Evolutionary conservation across 805 yeast genomes (phyloP).

Genomic region (Myxozyma melibiosi): DNA sequence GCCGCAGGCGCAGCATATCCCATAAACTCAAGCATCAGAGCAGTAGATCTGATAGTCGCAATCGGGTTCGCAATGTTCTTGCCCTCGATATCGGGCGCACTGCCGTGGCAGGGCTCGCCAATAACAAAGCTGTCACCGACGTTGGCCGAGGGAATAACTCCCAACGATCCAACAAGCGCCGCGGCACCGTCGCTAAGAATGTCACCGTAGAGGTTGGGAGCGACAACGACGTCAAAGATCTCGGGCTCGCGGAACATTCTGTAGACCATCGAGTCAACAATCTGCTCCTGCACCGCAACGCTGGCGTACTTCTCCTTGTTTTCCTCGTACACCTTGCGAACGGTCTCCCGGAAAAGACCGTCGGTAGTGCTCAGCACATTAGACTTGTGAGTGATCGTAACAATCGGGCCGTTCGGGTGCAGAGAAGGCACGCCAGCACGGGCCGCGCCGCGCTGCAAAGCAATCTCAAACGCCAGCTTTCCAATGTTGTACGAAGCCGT

Average conservation of each 20-base stretch:
- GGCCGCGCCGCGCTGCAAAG: slow-evolving; percentile 82
- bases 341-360: slow-evolving; percentile 93
- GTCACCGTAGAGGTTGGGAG: slow-evolving; percentile 98
- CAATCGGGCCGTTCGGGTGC: slow-evolving; percentile 62
- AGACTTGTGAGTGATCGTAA: slow-evolving; percentile 95
- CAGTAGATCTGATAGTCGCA: slow-evolving; percentile 97
- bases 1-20: slow-evolving; percentile 90
- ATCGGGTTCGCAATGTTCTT: slow-evolving; percentile 77
- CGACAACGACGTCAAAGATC: slow-evolving; percentile 95
- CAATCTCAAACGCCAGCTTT: slow-evolving; percentile 87
- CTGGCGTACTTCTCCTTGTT: slow-evolving; percentile 57
- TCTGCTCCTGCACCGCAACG: slow-evolving; percentile 84
- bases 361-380: slow-evolving; percentile 91
- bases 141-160: slow-evolving; percentile 97
- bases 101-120: slow-evolving; percentile 99
- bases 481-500: slow-evolving; percentile 84
- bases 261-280: slow-evolving; percentile 99
- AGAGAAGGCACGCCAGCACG: slow-evolving; percentile 50
- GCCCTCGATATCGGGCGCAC: slow-evolving; percentile 98
- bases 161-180: slow-evolving; percentile 94
- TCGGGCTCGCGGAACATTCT: slow-evolving; percentile 98
- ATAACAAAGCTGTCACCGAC: slow-evolving; percentile 95
- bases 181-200: slow-evolving; percentile 98
- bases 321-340: slow-evolving; percentile 57
- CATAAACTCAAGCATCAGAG: slow-evolving; percentile 95